These are phyloP conservation scores for Fusarium sp. DNA, from an alignment of 2,329 filamentous ascomycete genomes.

Conservation along the genomic window DNA sequence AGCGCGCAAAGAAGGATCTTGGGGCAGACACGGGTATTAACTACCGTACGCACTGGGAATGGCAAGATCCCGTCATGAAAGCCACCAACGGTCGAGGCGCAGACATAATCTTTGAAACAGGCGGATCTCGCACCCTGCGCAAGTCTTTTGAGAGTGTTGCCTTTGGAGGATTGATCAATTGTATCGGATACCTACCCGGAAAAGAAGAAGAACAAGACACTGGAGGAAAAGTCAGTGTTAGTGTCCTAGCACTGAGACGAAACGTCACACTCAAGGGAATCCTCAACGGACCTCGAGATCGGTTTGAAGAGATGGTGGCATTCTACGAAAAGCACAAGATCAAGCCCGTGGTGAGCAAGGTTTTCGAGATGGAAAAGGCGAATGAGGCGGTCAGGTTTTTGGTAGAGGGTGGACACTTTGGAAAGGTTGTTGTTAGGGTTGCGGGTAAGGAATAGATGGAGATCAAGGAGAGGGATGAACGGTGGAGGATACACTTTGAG, in stretches of 20 bases:
- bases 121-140: conserved; percentile 63
- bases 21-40: conserved; percentile 67
- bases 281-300: conserved; percentile 68
- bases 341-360: conserved; percentile 60
- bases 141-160: conserved; percentile 65
- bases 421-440: conserved; percentile 66
- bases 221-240: conserved; percentile 64
- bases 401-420: conserved; percentile 66
- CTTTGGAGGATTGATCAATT: conserved; percentile 66
- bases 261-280: conserved; percentile 66
- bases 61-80: conserved; percentile 61
- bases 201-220: conserved; percentile 64
- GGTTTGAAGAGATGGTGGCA: conserved; percentile 65
- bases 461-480: not conserved
- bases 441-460: conserved; percentile 39
- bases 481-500: not conserved
- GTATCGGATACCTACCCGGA: conserved; percentile 63
- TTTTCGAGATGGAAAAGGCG: conserved; percentile 60
- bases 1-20: conserved; percentile 57
- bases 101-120: conserved; percentile 68
- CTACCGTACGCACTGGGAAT: conserved; percentile 64
- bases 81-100: conserved; percentile 60
- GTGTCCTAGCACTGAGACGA: conserved; percentile 62
- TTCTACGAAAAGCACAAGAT: conserved; percentile 60
- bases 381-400: conserved; percentile 65